Base-by-base conservation (phyloP, 306 rosid genomes). In the Malus fusca region DNA sequence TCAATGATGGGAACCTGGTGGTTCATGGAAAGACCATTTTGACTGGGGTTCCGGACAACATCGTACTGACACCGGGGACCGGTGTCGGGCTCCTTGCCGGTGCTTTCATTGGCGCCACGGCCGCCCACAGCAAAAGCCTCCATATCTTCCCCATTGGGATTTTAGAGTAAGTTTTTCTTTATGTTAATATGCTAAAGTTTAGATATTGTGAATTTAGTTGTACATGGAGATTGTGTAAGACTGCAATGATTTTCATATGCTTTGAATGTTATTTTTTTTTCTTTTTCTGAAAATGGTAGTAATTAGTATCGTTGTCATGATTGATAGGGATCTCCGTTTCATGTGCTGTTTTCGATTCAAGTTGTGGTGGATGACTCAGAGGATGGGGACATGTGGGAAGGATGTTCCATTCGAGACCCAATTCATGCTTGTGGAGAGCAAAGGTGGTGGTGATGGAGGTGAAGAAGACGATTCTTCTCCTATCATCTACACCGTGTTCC, bases 351-450 rank as follows among this genome's bases (percentile, higher is more conserved):
- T 95, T 78, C 96, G 99, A 52, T 95, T 95, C 89, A 92, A 92
- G 88, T 82, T 95, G 74, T 95, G 99, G 99, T 95, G 99, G 99
- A 95, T 95, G 99, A 92, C 99, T n/a, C 99, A 96, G 58, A 92
- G 96, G 73, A 92, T 90, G 96, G 99, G 99, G 74, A 87, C 86
- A 22, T 87, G 86, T 81, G 99, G 97, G 62, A 87, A 75, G 80
- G 99, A 96, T 73, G 82, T 96, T 72, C 99, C 99, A 59, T 69
- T 96, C 52, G 99, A 96, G 89, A 96, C 99, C 14, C 99, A 96
- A 37, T 96, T 92, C 86, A 79, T 96, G 91, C 91, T 96, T 3
- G 87, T 96, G 68, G 99, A 96, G 85, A 89, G 88, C 85, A 83
- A 90, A 83, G 85, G 76, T n/a, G 78, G 46, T 26, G 69, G 44